phyloP scores from a whole-genome alignment of 768 basidiomycete species.

The Naganishia friedmannii region DNA sequence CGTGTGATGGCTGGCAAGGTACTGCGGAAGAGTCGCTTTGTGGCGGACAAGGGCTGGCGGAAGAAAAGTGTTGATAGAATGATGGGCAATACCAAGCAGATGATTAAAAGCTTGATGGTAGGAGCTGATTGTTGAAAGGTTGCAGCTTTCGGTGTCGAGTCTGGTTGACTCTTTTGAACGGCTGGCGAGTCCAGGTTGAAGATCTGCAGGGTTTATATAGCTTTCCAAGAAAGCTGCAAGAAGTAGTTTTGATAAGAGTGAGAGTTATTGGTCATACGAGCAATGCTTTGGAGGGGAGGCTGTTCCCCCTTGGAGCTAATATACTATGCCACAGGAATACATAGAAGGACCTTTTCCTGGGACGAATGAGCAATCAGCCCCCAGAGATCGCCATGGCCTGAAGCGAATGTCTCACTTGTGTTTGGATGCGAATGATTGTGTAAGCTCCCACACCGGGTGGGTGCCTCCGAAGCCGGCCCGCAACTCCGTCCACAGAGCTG shows the following conservation, averaged over 20 bases:
- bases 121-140: not conserved
- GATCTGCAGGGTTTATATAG: constrained; percentile 10
- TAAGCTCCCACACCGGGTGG: not conserved
- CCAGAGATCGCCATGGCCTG: no score
- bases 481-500: not conserved
- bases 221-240: not conserved
- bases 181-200: constrained; percentile 23
- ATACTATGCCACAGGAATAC: not conserved
- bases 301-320: not conserved
- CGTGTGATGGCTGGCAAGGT: not conserved
- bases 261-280: not conserved
- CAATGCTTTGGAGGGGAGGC: not conserved
- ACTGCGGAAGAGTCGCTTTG: constrained; percentile 3
- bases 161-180: constrained; percentile 19
- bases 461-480: not conserved
- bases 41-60: constrained; percentile 11
- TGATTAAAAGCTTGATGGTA: constrained; percentile 5
- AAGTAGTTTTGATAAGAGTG: not conserved
- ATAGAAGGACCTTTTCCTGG: not conserved
- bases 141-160: constrained; percentile 7
- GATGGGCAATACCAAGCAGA: constrained; percentile 13
- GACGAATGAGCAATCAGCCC: constrained; percentile 16
- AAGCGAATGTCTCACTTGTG: constrained; percentile 5
- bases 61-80: constrained; percentile 10
- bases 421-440: not conserved